Evolutionary conservation across 352 stramenopile genomes (phyloP).

Genomic region (Globisporangium apiculatum): DNA sequence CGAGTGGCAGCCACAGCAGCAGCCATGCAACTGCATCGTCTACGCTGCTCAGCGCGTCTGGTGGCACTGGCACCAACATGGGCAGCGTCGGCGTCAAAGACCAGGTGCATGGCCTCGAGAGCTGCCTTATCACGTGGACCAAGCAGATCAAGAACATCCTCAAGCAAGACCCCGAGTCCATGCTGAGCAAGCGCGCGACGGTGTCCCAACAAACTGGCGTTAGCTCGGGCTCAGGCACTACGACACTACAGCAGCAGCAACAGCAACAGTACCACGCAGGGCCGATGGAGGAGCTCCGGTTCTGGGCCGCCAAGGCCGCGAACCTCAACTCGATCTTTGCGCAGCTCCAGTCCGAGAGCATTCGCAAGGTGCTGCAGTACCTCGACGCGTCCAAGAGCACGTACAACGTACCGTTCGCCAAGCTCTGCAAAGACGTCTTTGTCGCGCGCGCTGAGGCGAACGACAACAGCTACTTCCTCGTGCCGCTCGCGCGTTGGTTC

Average conservation of each 20-base stretch:
- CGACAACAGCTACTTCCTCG: slow-evolving; percentile 83
- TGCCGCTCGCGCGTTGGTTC: slow-evolving; percentile 65
- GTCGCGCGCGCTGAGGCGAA: slow-evolving; percentile 80
- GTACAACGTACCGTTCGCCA: slow-evolving; percentile 90
- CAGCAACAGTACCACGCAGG: slow-evolving; percentile 38
- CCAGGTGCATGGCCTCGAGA: slow-evolving; percentile 82
- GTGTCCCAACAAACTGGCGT: too few species aligned
- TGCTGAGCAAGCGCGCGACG: slow-evolving; percentile 39
- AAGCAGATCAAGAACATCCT: slow-evolving; percentile 94
- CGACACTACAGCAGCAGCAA: background rate
- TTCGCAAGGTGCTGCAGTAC: slow-evolving; percentile 84
- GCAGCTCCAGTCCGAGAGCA: slow-evolving; percentile 82
- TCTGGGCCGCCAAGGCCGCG: slow-evolving; percentile 78
- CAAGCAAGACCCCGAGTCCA: slow-evolving; percentile 81
- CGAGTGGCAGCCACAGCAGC: background rate
- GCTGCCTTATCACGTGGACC: slow-evolving; percentile 90
- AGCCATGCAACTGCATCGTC: background rate
- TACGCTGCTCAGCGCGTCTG: slow-evolving; percentile 1
- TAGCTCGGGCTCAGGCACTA: slow-evolving; percentile 1
- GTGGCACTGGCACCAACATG: slow-evolving; percentile 3
- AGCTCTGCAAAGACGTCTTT: slow-evolving; percentile 91
- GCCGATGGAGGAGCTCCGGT: slow-evolving; percentile 84
- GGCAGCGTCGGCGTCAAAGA: slow-evolving; percentile 39
- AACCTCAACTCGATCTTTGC: slow-evolving; percentile 90
- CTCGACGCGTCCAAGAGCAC: slow-evolving; percentile 86